Evolutionary conservation across 2,329 filamentous ascomycete species (phyloP).

Genomic region (Microdochium nivale): DNA sequence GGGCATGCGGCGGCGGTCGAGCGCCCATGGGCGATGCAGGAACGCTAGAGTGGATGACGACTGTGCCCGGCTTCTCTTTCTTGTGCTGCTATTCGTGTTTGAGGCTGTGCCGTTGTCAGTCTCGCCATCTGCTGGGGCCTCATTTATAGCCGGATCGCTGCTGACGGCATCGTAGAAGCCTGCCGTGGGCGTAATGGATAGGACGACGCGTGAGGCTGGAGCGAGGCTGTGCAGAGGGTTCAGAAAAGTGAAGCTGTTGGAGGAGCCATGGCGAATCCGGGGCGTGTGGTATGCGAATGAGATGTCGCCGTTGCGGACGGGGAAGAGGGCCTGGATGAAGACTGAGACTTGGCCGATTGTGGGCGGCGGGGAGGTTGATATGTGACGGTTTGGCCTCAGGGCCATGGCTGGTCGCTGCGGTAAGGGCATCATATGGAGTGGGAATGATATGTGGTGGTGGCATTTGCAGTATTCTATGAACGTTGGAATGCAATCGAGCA

Average conservation of each 20-base stretch:
- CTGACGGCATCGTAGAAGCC: slow-evolving; percentile 7
- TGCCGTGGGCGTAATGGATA: slow-evolving; percentile 9
- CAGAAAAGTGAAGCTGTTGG: neutral
- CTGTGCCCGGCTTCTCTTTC: too few relatives aligned
- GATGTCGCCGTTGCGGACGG: slow-evolving; percentile 3
- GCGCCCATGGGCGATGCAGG: slow-evolving; percentile 8
- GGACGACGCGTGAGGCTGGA: slow-evolving; percentile 3
- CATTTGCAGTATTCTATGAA: too few relatives aligned
- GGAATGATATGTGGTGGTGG: too few relatives aligned
- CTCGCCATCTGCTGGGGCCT: too few relatives aligned
- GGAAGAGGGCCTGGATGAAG: slow-evolving; percentile 3
- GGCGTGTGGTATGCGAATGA: slow-evolving; percentile 6
- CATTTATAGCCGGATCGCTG: too few relatives aligned
- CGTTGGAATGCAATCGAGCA: too few relatives aligned
- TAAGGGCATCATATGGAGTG: too few relatives aligned
- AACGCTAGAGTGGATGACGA: slow-evolving; percentile 5
- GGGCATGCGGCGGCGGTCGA: slow-evolving; percentile 7
- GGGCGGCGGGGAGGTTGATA: neutral
- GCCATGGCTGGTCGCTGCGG: neutral
- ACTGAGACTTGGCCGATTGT: neutral
- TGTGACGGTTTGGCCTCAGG: neutral
- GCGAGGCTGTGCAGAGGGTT: neutral
- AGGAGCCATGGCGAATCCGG: neutral
- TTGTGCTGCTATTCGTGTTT: too few relatives aligned
- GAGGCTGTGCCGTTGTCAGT: too few relatives aligned